These are phyloP conservation scores for Leishmania aethiopica DNA, from an alignment of 208 protist genomes.

Conservation along the genomic window DNA sequence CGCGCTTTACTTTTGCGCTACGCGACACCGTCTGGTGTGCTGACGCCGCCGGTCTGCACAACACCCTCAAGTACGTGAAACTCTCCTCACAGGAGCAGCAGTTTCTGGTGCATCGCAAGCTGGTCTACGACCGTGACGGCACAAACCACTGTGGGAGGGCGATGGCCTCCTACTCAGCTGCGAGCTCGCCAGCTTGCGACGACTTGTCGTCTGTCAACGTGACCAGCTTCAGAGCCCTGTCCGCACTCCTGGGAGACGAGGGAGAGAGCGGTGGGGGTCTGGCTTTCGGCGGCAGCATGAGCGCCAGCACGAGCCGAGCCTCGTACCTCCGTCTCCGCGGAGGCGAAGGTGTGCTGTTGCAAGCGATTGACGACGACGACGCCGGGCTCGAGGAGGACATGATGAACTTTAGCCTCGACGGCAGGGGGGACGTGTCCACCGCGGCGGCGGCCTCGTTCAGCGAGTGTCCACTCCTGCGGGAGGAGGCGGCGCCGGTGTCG, in stretches of 20 bases:
- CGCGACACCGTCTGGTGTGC: slow-evolving; percentile 80
- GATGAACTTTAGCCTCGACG: slow-evolving; percentile 20
- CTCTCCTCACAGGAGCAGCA: slow-evolving; percentile 72
- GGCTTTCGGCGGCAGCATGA: slow-evolving; percentile 6
- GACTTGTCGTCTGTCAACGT: slow-evolving; percentile 1
- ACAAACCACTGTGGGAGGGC: slow-evolving; percentile 69
- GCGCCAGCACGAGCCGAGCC: slow-evolving; percentile 2
- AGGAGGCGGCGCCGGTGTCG: slow-evolving; percentile 6
- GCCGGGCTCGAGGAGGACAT: slow-evolving; percentile 41
- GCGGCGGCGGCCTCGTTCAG: slow-evolving; percentile 8
- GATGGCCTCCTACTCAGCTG: slow-evolving; percentile 22
- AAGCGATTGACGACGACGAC: slow-evolving; percentile 38
- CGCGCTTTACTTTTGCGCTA: slow-evolving; percentile 53
- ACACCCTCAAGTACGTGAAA: slow-evolving; percentile 52
- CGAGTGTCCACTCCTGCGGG: slow-evolving; percentile 8
- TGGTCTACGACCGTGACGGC: slow-evolving; percentile 63
- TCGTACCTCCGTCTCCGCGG: slow-evolving; percentile 49
- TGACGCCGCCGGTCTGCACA: slow-evolving; percentile 41
- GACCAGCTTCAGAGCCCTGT: slow-evolving; percentile 4
- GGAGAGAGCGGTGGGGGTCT: neutral
- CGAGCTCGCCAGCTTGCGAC: slow-evolving; percentile 2
- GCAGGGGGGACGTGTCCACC: slow-evolving; percentile 7
- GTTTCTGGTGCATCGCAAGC: slow-evolving; percentile 70
- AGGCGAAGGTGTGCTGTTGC: slow-evolving; percentile 60
- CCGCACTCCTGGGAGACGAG: slow-evolving; percentile 1